phyloP scores from a whole-genome alignment of 148 eudicot species.

The Vaccinium corymbosum region DNA sequence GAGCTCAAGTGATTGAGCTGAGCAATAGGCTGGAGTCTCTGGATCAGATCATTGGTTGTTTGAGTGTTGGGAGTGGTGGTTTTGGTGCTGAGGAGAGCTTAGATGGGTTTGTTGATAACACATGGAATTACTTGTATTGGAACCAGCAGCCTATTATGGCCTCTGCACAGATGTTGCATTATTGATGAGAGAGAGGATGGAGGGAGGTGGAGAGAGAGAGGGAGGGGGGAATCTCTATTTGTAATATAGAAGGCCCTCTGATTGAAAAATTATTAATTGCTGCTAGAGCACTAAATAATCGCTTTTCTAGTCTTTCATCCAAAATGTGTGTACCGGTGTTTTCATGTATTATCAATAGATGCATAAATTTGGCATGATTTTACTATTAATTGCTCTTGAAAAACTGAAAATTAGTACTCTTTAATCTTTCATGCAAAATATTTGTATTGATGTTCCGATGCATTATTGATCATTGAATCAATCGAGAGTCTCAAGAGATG shows the following conservation, averaged over 20 bases:
- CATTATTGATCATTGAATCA: no score
- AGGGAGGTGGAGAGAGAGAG: not conserved
- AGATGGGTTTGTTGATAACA: conserved; percentile 25
- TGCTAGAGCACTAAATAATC: no score
- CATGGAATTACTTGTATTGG: conserved; percentile 34
- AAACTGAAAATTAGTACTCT: no score
- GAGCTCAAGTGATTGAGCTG: conserved; percentile 70
- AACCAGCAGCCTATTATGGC: conserved; percentile 53
- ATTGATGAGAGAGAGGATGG: conserved; percentile 15
- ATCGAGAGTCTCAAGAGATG: no score
- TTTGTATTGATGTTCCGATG: no score
- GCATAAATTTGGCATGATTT: not conserved
- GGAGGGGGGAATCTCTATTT: no score
- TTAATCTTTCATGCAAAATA: no score
- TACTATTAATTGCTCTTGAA: no score
- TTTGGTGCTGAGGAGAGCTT: conserved; percentile 23
- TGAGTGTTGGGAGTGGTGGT: conserved; percentile 17
- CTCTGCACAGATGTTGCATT: conserved; percentile 44
- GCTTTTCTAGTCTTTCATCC: not conserved
- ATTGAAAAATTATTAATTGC: no score
- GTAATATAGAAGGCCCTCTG: no score
- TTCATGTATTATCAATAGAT: no score
- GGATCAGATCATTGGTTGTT: conserved; percentile 39
- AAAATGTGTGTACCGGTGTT: not conserved
- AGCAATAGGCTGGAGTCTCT: conserved; percentile 53